Base-by-base conservation (phyloP, 2,329 filamentous ascomycete species). In the Saccharata proteae region DNA sequence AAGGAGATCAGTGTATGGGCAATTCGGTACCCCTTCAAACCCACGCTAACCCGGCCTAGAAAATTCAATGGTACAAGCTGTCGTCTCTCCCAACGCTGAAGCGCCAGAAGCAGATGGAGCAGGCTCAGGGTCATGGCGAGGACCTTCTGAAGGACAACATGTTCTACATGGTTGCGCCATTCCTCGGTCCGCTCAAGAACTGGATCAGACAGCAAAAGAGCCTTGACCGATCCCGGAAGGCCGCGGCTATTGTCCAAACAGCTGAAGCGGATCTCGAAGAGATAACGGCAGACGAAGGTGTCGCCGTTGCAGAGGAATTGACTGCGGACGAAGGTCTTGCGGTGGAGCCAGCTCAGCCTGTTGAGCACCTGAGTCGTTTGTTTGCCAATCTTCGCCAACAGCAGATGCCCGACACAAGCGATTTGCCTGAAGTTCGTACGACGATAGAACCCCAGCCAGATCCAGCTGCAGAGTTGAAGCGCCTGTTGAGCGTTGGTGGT, bases 161-260 rank as follows among this genome's bases (percentile, higher is more conserved):
- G 49, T 96, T 94, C 53, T 98, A 94, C 58, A 94, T 96, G 83
- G 90, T 98, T 12, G 85, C 85, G 0, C 86, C 88, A 0, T 98
- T 98, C 50, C 64, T 96, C 33, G 75, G 75, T 1, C 80, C 76
- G 5, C 58, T 98, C 29, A 86, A 84, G 56, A 84, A 83, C 52
- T 96, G 86, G 86, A 84, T 96, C 27, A 64, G 74, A n/a, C 72
- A 79, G 40, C 83, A 93, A 57, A 79, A 74, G 61, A 85, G 78
- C 57, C 65, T 69, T n/a, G 80, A 82, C 43, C 62, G 64, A 6
- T 61, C 63, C n/a, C n/a, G n/a, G n/a, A n/a, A n/a, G n/a, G n/a
- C n/a, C n/a, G n/a, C n/a, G n/a, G 61, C 59, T 40, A 51, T 55
- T 12, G 38, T 41, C 7, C 39, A 40, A 12, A 44, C 43, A 12